These are phyloP conservation scores for Cytidiella melzeri DNA, from an alignment of 768 basidiomycete genomes.

Conservation along the genomic window DNA sequence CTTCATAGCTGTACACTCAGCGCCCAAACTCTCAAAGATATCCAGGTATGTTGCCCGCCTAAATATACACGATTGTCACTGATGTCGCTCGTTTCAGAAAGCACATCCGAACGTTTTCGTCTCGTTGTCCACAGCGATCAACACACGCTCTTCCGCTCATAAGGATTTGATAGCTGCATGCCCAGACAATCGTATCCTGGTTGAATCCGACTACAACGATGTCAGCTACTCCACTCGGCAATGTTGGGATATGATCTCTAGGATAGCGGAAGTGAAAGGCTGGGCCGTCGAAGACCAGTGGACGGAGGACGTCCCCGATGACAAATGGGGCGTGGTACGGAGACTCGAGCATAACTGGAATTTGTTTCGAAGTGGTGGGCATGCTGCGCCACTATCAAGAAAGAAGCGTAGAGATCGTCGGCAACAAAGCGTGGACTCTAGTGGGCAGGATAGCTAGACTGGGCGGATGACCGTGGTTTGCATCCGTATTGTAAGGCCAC, in stretches of 20 bases:
- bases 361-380: slow-evolving; percentile 46
- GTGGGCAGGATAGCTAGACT: too few species aligned
- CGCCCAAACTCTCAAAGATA: slow-evolving; percentile 61
- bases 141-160: slow-evolving; percentile 62
- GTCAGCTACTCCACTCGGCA: slow-evolving; percentile 48
- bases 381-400: slow-evolving; percentile 17
- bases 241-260: slow-evolving; percentile 74
- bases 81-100: slow-evolving; percentile 36
- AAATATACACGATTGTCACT: slow-evolving; percentile 1
- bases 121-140: slow-evolving; percentile 84
- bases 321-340: slow-evolving; percentile 58
- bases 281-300: slow-evolving; percentile 70
- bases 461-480: too few species aligned
- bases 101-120: slow-evolving; percentile 74
- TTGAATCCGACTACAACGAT: slow-evolving; percentile 81
- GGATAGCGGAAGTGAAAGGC: slow-evolving; percentile 67
- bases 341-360: slow-evolving; percentile 70
- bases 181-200: slow-evolving; percentile 62
- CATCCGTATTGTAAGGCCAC: too few species aligned
- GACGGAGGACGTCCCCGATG: slow-evolving; percentile 25
- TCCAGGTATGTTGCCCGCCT: slow-evolving; percentile 54
- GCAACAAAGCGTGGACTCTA: too few species aligned
- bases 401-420: slow-evolving; percentile 9
- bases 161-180: slow-evolving; percentile 59
- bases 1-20: slow-evolving; percentile 89